Conservation (phyloP, 306 rosid species). For the Pyrus communis region DNA sequence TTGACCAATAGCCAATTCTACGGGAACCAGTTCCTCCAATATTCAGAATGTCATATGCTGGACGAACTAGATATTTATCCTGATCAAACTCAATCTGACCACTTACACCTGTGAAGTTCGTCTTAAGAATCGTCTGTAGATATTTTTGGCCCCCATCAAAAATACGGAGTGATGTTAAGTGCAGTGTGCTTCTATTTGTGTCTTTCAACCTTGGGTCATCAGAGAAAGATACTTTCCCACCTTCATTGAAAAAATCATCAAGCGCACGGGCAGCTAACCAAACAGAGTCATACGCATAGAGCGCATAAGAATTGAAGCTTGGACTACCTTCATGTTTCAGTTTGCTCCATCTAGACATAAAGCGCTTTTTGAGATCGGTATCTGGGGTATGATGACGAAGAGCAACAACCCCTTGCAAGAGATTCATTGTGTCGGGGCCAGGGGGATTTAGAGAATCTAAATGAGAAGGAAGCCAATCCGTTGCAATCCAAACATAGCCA, state of each 20-base stretch:
- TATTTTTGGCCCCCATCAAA: constrained; percentile 56
- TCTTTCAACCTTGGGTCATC: constrained; percentile 51
- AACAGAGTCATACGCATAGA: constrained; percentile 81
- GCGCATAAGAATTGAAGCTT: constrained; percentile 66
- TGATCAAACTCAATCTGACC: constrained; percentile 56
- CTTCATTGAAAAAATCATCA: constrained; percentile 48
- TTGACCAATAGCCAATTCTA: constrained; percentile 72
- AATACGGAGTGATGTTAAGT: constrained; percentile 50
- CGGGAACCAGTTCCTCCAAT: constrained; percentile 57
- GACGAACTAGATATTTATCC: constrained; percentile 49
- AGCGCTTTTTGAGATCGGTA: constrained; percentile 37
- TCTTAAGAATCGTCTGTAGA: constrained; percentile 45
- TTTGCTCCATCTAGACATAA: constrained; percentile 36
- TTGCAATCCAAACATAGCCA: constrained; percentile 84
- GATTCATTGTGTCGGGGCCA: constrained; percentile 36
- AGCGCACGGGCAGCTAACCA: constrained; percentile 86
- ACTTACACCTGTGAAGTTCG: constrained; percentile 62
- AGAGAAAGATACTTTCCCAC: constrained; percentile 65
- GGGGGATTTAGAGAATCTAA: constrained; percentile 46
- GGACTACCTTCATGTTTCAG: constrained; percentile 29
- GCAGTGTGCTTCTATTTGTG: constrained; percentile 45
- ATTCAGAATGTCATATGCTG: constrained; percentile 70
- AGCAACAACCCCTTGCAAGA: constrained; percentile 72
- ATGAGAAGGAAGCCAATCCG: constrained; percentile 84
- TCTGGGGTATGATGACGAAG: constrained; percentile 73